A percentile compares a stretch with the other conserved stretches of the same genome.
Evolutionary conservation across 495 filamentous ascomycete genomes (phyloP).

Genomic region (Trichoderma parareesei): DNA sequence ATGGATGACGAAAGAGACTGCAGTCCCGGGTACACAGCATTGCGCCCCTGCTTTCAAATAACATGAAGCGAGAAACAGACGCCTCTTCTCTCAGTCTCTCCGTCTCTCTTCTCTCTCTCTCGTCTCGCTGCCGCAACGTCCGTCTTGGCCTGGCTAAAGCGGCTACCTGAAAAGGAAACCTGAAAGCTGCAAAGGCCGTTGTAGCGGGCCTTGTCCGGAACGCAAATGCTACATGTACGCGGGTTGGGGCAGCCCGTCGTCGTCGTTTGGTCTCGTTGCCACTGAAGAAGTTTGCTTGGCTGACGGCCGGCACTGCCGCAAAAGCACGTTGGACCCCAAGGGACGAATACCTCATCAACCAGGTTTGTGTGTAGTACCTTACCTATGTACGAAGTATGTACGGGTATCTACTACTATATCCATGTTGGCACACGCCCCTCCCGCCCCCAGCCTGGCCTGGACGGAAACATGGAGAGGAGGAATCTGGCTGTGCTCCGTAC

Average conservation of each 20-base stretch:
- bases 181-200: neutral
- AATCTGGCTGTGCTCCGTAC: neutral
- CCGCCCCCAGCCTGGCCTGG: neutral
- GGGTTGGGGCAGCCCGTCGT: neutral
- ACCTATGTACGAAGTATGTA: neutral
- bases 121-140: neutral
- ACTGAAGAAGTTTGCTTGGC: neutral
- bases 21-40: neutral
- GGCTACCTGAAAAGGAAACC: neutral
- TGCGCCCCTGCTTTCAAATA: neutral
- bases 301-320: constrained; percentile 9
- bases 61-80: constrained; percentile 4
- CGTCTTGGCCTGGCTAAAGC: neutral
- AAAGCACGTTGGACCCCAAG: neutral
- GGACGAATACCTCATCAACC: too few relatives aligned
- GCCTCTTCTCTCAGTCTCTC: neutral
- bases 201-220: neutral
- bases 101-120: neutral
- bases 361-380: too few relatives aligned
- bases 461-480: neutral
- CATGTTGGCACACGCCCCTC: neutral
- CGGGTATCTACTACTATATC: neutral
- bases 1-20: too few relatives aligned
- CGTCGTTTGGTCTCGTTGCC: neutral
- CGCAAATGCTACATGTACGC: constrained; percentile 5